These are phyloP conservation scores for Auricularia sp. DNA, from an alignment of 768 basidiomycete species.

Conservation along the genomic window DNA sequence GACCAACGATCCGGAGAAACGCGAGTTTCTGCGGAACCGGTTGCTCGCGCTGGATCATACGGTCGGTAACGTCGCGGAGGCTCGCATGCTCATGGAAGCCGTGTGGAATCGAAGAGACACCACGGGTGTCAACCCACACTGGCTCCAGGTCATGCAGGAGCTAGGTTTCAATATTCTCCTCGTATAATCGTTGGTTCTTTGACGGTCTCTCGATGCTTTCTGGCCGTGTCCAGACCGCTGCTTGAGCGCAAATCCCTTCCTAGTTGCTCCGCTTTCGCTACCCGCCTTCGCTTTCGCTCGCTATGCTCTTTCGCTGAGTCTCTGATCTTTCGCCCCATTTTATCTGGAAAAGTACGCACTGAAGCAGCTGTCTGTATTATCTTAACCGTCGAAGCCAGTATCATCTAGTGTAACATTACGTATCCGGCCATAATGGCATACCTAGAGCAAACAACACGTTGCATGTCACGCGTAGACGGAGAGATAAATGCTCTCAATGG, in stretches of 20 bases:
- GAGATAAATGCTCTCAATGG: too few species aligned
- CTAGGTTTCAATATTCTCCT: slow-evolving; percentile 40
- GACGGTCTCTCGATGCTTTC: neutral
- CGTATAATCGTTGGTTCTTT: slow-evolving; percentile 25
- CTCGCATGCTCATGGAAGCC: slow-evolving; percentile 52
- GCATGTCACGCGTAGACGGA: too few species aligned
- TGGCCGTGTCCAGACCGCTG: slow-evolving; percentile 8
- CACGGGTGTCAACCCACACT: slow-evolving; percentile 39
- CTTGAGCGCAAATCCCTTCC: neutral
- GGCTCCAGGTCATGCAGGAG: slow-evolving; percentile 51
- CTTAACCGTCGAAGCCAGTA: too few species aligned
- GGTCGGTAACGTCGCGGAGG: slow-evolving; percentile 51
- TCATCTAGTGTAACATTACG: too few species aligned
- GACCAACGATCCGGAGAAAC: slow-evolving; percentile 50
- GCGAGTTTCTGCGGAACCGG: slow-evolving; percentile 50
- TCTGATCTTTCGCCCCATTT: too few species aligned
- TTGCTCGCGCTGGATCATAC: slow-evolving; percentile 43
- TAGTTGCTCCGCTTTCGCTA: neutral
- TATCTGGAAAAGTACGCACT: too few species aligned
- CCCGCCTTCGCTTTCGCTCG: neutral
- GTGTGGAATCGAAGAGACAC: slow-evolving; percentile 61
- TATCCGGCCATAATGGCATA: too few species aligned
- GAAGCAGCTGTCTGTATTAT: too few species aligned
- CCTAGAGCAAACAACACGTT: too few species aligned
- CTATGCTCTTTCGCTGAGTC: neutral